Conservation (phyloP, 768 basidiomycete genomes). For the Mycena latifolia region DNA sequence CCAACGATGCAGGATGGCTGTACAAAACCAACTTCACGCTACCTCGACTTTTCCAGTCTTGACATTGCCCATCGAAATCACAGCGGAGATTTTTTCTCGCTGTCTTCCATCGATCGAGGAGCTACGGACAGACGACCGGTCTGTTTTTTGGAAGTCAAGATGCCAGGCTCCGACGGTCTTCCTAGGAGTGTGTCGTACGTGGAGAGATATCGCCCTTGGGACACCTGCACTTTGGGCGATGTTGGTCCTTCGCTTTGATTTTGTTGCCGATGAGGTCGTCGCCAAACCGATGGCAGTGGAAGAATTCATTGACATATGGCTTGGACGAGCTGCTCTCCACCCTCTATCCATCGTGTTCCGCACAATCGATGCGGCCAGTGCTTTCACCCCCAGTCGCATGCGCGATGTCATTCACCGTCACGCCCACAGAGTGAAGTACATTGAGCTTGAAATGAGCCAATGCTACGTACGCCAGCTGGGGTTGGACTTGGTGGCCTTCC, state of each 20-base stretch:
- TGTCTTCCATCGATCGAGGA: not conserved
- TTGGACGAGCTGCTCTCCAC: not conserved
- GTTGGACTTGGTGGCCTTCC: constrained; percentile 1
- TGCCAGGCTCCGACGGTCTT: not conserved
- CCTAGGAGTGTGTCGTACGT: not conserved
- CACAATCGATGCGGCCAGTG: not conserved
- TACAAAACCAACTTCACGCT: not conserved
- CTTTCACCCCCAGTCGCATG: not conserved
- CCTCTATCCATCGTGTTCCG: constrained; percentile 4
- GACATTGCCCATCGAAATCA: not conserved
- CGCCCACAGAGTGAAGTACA: not conserved
- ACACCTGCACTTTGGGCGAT: not conserved
- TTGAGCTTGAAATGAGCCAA: constrained; percentile 4
- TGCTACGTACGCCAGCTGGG: not conserved
- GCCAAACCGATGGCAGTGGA: not conserved
- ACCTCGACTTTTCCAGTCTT: not conserved
- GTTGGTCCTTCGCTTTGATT: not conserved
- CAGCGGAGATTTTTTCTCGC: not conserved
- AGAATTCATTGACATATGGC: constrained; percentile 6
- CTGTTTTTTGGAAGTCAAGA: not conserved
- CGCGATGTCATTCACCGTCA: constrained; percentile 16
- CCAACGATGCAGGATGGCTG: not conserved
- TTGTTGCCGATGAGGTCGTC: not conserved
- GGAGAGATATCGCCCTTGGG: not conserved
- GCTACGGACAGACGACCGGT: not conserved